Evolutionary conservation across 2,329 filamentous ascomycete species (phyloP).

Genomic region (Westerdykella sp.): DNA sequence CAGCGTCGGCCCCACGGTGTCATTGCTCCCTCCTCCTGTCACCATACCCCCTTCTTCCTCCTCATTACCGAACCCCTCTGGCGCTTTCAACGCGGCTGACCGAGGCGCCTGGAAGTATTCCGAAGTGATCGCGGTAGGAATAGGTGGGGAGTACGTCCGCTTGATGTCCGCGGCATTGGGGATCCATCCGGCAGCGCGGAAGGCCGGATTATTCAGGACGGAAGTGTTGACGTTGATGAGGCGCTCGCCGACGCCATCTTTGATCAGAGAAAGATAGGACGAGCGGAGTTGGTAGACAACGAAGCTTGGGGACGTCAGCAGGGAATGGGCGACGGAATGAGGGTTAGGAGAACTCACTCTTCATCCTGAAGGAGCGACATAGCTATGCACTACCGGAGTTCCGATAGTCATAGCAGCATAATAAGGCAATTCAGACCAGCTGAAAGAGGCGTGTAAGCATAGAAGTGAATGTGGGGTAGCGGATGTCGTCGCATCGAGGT

Average conservation of each 20-base stretch:
- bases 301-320: constrained; percentile 49
- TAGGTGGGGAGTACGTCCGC: constrained; percentile 78
- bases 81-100: constrained; percentile 49
- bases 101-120: constrained; percentile 75
- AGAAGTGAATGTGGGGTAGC: constrained; percentile 1
- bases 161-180: constrained; percentile 69
- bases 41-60: constrained; percentile 68
- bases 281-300: constrained; percentile 77
- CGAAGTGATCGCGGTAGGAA: constrained; percentile 72
- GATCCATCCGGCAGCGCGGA: constrained; percentile 77
- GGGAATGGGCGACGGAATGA: not conserved
- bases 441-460: constrained; percentile 16
- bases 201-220: constrained; percentile 72
- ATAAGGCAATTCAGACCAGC: constrained; percentile 27
- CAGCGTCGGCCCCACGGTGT: constrained; percentile 60
- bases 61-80: constrained; percentile 57
- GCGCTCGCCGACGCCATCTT: constrained; percentile 78
- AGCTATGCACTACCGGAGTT: constrained; percentile 8
- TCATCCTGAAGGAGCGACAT: constrained; percentile 44
- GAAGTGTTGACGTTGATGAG: constrained; percentile 74
- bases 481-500: constrained; percentile 1
- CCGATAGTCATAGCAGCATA: constrained; percentile 13
- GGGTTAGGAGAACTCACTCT: constrained; percentile 31
- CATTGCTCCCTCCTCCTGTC: constrained; percentile 56
- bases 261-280: constrained; percentile 71